These are phyloP conservation scores for Aspergillus phoenicis DNA, from an alignment of 2,329 filamentous ascomycete genomes.

Conservation along the genomic window DNA sequence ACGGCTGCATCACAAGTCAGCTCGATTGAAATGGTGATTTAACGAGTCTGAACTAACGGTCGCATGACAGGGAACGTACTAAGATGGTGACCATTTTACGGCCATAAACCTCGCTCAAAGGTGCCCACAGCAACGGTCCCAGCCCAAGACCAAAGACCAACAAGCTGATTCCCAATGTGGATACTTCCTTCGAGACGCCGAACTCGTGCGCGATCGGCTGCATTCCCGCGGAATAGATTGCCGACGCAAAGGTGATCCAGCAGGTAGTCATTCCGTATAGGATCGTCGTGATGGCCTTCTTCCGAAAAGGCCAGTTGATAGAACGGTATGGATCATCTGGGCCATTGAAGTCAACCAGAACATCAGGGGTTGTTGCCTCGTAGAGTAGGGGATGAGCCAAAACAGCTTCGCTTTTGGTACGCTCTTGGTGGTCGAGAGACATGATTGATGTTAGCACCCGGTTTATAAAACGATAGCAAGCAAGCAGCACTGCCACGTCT, in stretches of 20 bases:
- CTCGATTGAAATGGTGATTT: neutral
- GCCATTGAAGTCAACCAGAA: constrained; percentile 1
- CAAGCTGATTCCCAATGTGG: neutral
- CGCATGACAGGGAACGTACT: neutral
- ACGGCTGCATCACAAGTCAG: neutral
- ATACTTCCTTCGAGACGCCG: neutral
- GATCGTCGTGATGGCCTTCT: neutral
- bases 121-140: neutral
- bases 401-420: neutral
- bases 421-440: neutral
- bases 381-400: neutral
- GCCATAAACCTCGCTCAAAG: neutral
- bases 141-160: neutral
- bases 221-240: neutral
- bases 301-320: constrained; percentile 1
- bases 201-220: neutral
- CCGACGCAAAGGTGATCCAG: neutral
- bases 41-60: neutral
- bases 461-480: neutral
- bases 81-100: neutral
- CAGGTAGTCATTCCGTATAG: constrained; percentile 1
- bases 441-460: neutral
- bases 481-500: neutral
- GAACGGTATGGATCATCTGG: neutral
- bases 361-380: neutral